Conservation (phyloP, 2,329 filamentous ascomycete species). For the Ophiostoma fasciatum region DNA sequence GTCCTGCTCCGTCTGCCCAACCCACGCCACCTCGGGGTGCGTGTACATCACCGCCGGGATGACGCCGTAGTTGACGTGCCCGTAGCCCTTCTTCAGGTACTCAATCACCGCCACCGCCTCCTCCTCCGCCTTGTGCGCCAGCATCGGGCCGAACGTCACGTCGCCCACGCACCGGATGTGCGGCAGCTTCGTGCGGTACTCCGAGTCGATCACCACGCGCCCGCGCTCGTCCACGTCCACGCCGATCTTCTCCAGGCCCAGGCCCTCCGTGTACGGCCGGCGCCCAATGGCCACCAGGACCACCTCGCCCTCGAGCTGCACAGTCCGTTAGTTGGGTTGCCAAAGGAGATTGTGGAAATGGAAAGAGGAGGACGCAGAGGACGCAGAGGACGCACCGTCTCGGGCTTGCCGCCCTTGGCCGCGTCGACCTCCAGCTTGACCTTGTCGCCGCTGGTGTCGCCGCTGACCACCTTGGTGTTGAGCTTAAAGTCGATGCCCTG, state of each 20-base stretch:
- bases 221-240: slow-evolving; percentile 86
- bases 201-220: slow-evolving; percentile 90
- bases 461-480: slow-evolving; percentile 82
- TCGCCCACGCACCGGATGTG: slow-evolving; percentile 97
- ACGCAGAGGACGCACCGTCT: slow-evolving; percentile 47
- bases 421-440: slow-evolving; percentile 78
- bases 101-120: slow-evolving; percentile 90
- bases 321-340: no score
- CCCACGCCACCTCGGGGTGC: slow-evolving; percentile 95
- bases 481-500: slow-evolving; percentile 98
- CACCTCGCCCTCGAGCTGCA: slow-evolving; percentile 78
- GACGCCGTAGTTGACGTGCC: slow-evolving; percentile 96
- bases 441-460: slow-evolving; percentile 63
- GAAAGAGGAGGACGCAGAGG: background rate
- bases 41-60: slow-evolving; percentile 99
- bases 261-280: slow-evolving; percentile 80
- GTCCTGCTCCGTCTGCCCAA: slow-evolving; percentile 93
- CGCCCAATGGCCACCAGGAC: slow-evolving; percentile 95
- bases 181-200: slow-evolving; percentile 94
- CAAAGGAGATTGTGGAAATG: no score
- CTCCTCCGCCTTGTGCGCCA: slow-evolving; percentile 98
- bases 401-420: slow-evolving; percentile 90
- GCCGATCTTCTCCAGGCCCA: slow-evolving; percentile 87
- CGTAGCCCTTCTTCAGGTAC: slow-evolving; percentile 95
- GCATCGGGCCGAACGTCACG: slow-evolving; percentile 94